Evolutionary conservation across 2,329 filamentous ascomycete species (phyloP), one percentile per base, ranked within the genome.

Genomic region (Stachybotrys elegans): DNA sequence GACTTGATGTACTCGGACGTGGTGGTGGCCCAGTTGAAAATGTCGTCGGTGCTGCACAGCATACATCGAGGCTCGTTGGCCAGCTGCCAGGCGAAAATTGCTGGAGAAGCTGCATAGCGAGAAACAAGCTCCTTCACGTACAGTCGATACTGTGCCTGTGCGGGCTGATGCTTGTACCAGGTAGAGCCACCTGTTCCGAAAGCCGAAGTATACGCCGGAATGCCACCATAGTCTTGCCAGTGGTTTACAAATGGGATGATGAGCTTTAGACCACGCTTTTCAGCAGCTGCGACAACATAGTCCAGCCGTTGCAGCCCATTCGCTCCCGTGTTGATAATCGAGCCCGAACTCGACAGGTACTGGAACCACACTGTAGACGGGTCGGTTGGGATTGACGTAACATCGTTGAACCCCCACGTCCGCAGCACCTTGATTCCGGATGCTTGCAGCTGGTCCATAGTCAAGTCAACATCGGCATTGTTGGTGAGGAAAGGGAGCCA

Each of bases 241-340:
- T 84, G 81, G 61, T 86, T 86, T 35, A 84, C 78, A 27, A 83
- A 79, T 50, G 78, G 75, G 56, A 82, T 74, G 49, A 85, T 80
- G 11, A 85, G 64, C 59, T 83, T 83, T 51, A 85, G 69, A 4
- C 75, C 76, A 42, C 76, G 68, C 34, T 68, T 65, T 59, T 82
- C 79, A 2, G 81, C 81, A 0, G 74, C 68, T 19, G 71, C 57
- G 40, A 86, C 79, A 1, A 85, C 79, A 36, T 77, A 77, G 53
- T 86, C 83, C 6, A 86, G 71, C 14, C 51, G 49, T 58, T 81
- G 71, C 2, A 86, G 71, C 2, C 82, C 81, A 53, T 83, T 67
- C 9, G 70, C 55, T 6, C 78, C 79, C 0, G 72, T 81, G 61
- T 84, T 84, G 61, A 84, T 82, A 11, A 71, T 75, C 4, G 73